These are phyloP conservation scores for Saussurea involucrata DNA, from an alignment of 129 eudicot species.

Conservation along the genomic window DNA sequence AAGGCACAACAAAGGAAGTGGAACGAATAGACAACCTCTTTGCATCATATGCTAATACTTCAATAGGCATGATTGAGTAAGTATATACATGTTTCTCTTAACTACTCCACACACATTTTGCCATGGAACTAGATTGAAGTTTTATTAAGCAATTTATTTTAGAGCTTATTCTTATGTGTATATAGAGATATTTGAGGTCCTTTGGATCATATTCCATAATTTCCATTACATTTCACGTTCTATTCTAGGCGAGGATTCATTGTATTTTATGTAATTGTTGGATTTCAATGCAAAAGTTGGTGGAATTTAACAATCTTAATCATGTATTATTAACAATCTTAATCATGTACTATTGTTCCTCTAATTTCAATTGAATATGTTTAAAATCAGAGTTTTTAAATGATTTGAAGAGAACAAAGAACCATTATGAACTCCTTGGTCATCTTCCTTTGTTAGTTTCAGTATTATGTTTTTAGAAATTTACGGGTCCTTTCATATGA, in stretches of 20 bases:
- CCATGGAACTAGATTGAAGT: not conserved
- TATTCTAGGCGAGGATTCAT: not conserved
- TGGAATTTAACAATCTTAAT: not conserved
- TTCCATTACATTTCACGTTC: not conserved
- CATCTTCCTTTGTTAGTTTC: not conserved
- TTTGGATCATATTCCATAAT: not conserved
- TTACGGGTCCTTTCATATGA: not conserved
- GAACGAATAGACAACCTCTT: constrained; percentile 49
- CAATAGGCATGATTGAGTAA: constrained; percentile 60
- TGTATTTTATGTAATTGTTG: not conserved
- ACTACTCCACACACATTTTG: not conserved
- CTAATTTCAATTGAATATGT: not conserved
- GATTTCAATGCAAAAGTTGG: not conserved
- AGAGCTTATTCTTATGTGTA: not conserved
- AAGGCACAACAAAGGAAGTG: constrained; percentile 34
- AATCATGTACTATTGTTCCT: not conserved
- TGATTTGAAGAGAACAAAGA: not conserved
- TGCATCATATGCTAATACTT: constrained; percentile 50
- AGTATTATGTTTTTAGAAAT: not conserved
- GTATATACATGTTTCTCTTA: constrained; percentile 20
- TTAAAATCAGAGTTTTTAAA: not conserved
- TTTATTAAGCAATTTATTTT: not conserved
- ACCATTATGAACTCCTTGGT: not conserved
- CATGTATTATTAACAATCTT: not conserved
- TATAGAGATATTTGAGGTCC: not conserved